Base-by-base conservation (phyloP, 495 filamentous ascomycete genomes). In the Podospora didyma region DNA sequence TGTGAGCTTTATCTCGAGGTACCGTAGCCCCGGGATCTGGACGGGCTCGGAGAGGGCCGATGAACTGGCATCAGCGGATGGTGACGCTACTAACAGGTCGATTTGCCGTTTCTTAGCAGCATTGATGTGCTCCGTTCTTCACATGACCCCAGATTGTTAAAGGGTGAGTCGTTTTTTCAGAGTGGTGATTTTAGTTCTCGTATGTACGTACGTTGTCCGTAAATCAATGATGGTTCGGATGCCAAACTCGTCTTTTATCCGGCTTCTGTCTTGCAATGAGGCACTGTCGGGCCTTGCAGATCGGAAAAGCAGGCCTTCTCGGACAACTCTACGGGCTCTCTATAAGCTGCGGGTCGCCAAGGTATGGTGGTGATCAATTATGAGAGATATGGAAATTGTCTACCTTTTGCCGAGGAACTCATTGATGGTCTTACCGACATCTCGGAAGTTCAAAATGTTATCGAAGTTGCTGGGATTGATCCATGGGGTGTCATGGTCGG, bases 391-490 rank as follows among this genome's bases (percentile, higher is more conserved):
- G n/a, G n/a, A n/a, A n/a, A n/a, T n/a, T n/a, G n/a, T n/a, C n/a
- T 72, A 86, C 86, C 76, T 75, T 45, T 71, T 68, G 2, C 79
- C 79, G 19, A 78, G 61, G 42, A 79, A 77, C 21, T 75, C 68
- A 56, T 94, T 94, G 54, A 92, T 75, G 12, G 83, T 84, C 53
- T 77, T 73, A n/a, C 86, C 90, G 53, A 94, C 86, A 78, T 95
- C 90, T 35, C 91, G 84, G 70, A 95, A 92, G 67, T 95, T 94
- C 68, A 89, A 75, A 57, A 93, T 82, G 41, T 78, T 84, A 50
- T 87, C 77, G 58, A 92, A 85, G 0, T 65, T 48, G 39, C 12
- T 14, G 6, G 39, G 14, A 42, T 17, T 31, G 26, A 9, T 31
- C 26, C 26, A 31, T 4, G 9, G 26, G 9, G 26, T 31, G 26